Evolutionary conservation across 495 filamentous ascomycete genomes (phyloP), one percentile per base, ranked within the genome.

Genomic region (Annulohypoxylon moriforme): DNA sequence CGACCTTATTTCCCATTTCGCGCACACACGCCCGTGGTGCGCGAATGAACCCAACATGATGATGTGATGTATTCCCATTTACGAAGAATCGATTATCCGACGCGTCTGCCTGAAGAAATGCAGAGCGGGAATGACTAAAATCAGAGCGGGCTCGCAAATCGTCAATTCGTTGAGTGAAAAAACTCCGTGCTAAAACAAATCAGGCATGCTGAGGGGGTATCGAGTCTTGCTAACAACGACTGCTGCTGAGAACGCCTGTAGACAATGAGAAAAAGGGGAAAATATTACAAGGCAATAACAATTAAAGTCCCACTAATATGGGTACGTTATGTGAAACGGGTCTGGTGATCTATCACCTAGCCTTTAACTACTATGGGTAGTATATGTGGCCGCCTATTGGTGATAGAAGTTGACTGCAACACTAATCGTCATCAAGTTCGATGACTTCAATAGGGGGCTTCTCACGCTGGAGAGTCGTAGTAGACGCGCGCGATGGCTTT

Each of bases 351-450:
- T 6, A 4, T 14, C 4, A n/a, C 33, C 16, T 36, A 8, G 53
- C 16, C n/a, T 9, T 22, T 57, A 31, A 22, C 31, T 38, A 38
- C n/a, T 31, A 50, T 36, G 49, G 22, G 49, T 11, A 38, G 20
- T 31, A 50, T 36, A 36, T 29, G 49, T 11, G 29, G 14, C 27
- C 27, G 14, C 68, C 50, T 20, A 0, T 36, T 24, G 16, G 7
- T 25, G 13, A 42, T 24, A 24, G 8, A 36, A 25, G n/a, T 25
- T 57, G 10, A 14, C 13, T 57, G 9, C 38, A 11, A 22, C 2
- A 24, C 29, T 59, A 70, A 29, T 75, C 73, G 42, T 76, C 67
- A 49, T 77, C 75, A 22, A 77, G 63, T 11, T 78, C 76, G 47
- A 78, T 73, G 20, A 78, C 16, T 36, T 75, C 72, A n/a, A 71